phyloP scores from a whole-genome alignment of 192 early-diverging fungal genomes.

The Backusella circina region DNA sequence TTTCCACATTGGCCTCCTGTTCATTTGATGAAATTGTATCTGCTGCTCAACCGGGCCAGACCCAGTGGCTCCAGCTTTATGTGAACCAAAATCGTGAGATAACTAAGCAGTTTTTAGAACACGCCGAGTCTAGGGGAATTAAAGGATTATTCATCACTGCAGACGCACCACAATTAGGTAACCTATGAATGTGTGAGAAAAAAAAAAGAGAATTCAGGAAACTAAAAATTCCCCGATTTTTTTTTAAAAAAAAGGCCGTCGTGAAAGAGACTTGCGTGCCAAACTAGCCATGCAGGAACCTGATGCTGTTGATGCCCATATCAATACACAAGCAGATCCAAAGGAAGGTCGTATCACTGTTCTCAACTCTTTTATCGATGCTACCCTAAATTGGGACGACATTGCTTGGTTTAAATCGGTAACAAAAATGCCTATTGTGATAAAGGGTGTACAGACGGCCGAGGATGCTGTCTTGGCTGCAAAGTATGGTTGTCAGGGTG shows the following conservation, averaged over 20 bases:
- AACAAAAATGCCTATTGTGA: conserved; percentile 80
- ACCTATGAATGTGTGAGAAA: background rate
- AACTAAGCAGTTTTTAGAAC: conserved; percentile 60
- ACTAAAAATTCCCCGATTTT: background rate
- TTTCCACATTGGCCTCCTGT: conserved; percentile 71
- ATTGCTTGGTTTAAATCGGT: conserved; percentile 84
- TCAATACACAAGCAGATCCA: conserved; percentile 27
- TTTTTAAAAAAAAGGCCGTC: conserved; percentile 39
- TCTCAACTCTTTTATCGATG: conserved; percentile 79
- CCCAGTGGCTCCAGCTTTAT: conserved; percentile 81
- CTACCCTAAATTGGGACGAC: conserved; percentile 82
- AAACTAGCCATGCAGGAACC: conserved; percentile 50
- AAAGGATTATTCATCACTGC: conserved; percentile 81
- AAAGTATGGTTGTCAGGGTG: conserved; percentile 70
- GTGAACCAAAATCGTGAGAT: conserved; percentile 68
- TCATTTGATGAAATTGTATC: conserved; percentile 61
- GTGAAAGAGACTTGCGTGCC: conserved; percentile 81
- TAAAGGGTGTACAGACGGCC: conserved; percentile 90
- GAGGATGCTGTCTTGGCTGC: conserved; percentile 90
- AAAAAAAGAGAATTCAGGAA: background rate
- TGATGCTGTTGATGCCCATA: conserved; percentile 19
- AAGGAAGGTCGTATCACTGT: conserved; percentile 60
- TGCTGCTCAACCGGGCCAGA: conserved; percentile 38
- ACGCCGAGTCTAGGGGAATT: conserved; percentile 76
- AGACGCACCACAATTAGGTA: conserved; percentile 68